These are phyloP conservation scores for Pythium inflatum DNA, from an alignment of 352 stramenopile species.

Conservation along the genomic window DNA sequence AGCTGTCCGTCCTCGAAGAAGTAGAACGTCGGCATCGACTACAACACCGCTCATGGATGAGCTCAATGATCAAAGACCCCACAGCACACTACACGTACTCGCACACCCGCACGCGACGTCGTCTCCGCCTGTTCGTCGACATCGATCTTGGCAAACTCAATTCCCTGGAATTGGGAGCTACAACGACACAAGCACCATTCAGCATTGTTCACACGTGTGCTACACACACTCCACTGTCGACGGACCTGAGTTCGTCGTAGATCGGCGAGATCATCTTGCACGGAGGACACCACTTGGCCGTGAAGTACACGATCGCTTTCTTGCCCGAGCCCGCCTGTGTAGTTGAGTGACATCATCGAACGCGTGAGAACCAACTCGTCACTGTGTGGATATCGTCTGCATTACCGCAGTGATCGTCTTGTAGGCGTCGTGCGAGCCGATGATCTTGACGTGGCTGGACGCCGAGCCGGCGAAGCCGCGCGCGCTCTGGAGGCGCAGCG, in stretches of 20 bases:
- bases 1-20: slow-evolving; percentile 83
- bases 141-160: slow-evolving; percentile 87
- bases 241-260: slow-evolving; percentile 84
- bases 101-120: slow-evolving; percentile 76
- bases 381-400: no score
- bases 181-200: no score
- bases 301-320: slow-evolving; percentile 90
- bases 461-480: slow-evolving; percentile 43
- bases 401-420: slow-evolving; percentile 64
- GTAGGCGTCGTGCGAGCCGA: slow-evolving; percentile 78
- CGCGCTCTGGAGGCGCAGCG: slow-evolving; percentile 34
- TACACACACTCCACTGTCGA: no score
- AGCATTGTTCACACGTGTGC: no score
- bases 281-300: slow-evolving; percentile 88
- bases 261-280: slow-evolving; percentile 92
- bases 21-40: slow-evolving; percentile 89
- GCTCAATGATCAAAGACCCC: no score
- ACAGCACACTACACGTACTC: slow-evolving; percentile 54
- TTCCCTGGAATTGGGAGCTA: slow-evolving; percentile 61
- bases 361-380: not conserved
- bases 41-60: not conserved
- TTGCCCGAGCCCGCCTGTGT: slow-evolving; percentile 56
- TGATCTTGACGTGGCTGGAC: slow-evolving; percentile 70
- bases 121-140: slow-evolving; percentile 85
- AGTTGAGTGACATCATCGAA: not conserved